Percentiles rank a stretch among this genome's conserved stretches.
These are phyloP conservation scores for Tetrapisispora nanseiensis DNA, from an alignment of 805 yeast genomes.

Conservation along the genomic window DNA sequence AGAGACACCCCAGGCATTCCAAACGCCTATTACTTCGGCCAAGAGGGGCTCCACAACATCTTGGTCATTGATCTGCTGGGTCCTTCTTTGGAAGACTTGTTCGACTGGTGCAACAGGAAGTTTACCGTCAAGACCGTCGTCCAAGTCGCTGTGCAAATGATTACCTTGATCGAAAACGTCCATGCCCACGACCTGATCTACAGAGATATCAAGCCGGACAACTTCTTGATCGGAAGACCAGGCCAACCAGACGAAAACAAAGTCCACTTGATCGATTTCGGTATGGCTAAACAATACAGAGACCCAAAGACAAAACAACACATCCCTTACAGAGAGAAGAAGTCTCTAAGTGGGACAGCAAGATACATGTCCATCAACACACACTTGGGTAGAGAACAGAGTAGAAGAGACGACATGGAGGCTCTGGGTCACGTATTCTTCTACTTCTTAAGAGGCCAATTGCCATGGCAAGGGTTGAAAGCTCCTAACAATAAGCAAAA, in stretches of 20 bases:
- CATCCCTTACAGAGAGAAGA: slow-evolving; percentile 93
- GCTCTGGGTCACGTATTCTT: slow-evolving; percentile 94
- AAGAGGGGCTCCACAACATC: slow-evolving; percentile 93
- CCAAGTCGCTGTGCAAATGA: slow-evolving; percentile 92
- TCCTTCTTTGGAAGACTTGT: slow-evolving; percentile 89
- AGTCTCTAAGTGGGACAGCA: slow-evolving; percentile 95
- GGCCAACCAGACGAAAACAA: slow-evolving; percentile 73
- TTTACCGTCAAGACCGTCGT: slow-evolving; percentile 83
- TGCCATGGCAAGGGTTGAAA: slow-evolving; percentile 98
- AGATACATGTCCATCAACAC: slow-evolving; percentile 97
- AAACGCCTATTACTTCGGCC: slow-evolving; percentile 95
- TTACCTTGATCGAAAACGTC: slow-evolving; percentile 70
- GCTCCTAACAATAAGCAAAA: slow-evolving; percentile 97
- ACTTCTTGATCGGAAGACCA: slow-evolving; percentile 87
- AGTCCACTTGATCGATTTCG: slow-evolving; percentile 89
- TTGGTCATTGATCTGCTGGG: slow-evolving; percentile 90
- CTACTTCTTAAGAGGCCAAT: slow-evolving; percentile 84
- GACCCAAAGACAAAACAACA: slow-evolving; percentile 94
- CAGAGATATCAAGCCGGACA: slow-evolving; percentile 96
- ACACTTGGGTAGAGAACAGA: slow-evolving; percentile 93
- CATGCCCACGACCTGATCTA: slow-evolving; percentile 88
- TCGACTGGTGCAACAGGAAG: slow-evolving; percentile 96
- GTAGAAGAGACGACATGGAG: slow-evolving; percentile 93
- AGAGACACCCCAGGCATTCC: slow-evolving; percentile 83
- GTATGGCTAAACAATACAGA: slow-evolving; percentile 97